Base-by-base conservation (phyloP, 1,284 basidiomycete genomes). In the Cryptococcus amylolentus region DNA sequence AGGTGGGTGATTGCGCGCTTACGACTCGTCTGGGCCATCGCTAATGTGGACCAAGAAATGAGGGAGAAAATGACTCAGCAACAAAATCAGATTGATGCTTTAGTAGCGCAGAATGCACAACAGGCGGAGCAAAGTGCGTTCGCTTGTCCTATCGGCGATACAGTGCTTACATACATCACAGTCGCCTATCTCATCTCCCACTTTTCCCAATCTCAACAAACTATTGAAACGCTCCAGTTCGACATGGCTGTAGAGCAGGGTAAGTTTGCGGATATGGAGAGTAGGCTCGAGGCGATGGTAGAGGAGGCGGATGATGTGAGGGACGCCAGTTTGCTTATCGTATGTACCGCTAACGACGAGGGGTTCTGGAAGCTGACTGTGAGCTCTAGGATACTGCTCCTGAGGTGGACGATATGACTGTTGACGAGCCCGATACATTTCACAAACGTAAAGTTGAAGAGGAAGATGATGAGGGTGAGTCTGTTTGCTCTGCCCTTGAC, bases 241-340 rank as follows among this genome's bases (percentile, higher is more conserved):
- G 48, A 49, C 20, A 31, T 49, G 13, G 48, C 31, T 13, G 48
- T 49, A 4, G 48, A 49, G 31, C 31, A 18, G 18, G 48, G 48
- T 12, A 37, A 35, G 8, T 16, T 38, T 4, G 26, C 38, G 12
- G 48, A 49, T 23, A 9, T 49, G 28, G 48, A 49, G 18, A 18
- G 31, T 18, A 37, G 48, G 18, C 20, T 39, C 8, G 48, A 38
- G 35, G 48, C 18, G 28, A 35, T 35, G 31, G 5, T 49, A 14
- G 48, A 49, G 37, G 48, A 49, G n/a, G 31, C n/a, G 26, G 18
- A 38, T 23, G 48, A 49, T 20, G 38, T 49, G 10, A 37, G 48
- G 31, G 48, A 49, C 48, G 38, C 48, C 20, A 39, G 35, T 49
- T 7, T 49, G 5, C 13, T 27, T 7, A 12, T 49, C 8, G 48